phyloP scores from a whole-genome alignment of 2,329 filamentous ascomycete genomes.

The Alternaria triticimaculans region DNA sequence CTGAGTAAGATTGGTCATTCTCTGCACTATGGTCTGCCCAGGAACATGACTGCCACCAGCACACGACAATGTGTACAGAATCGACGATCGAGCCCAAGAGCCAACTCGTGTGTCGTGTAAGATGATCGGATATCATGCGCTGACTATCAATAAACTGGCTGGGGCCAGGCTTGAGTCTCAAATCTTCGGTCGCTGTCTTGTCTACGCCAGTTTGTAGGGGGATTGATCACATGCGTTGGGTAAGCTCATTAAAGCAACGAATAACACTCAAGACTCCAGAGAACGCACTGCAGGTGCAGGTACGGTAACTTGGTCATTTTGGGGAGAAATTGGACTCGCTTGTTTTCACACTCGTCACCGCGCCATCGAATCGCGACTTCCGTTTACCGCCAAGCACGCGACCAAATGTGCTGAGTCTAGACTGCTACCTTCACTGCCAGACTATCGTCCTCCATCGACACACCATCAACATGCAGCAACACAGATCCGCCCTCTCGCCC shows the following conservation, averaged over 20 bases:
- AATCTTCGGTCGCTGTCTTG: background rate
- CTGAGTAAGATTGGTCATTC: background rate
- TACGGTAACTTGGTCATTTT: background rate
- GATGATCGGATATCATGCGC: background rate
- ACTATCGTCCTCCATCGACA: background rate
- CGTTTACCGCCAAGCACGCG: background rate
- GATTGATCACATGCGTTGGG: background rate
- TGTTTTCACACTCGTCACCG: background rate
- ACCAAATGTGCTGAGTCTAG: background rate
- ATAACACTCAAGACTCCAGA: background rate
- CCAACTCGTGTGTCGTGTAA: background rate
- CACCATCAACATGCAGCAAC: conserved; percentile 1
- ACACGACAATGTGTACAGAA: background rate
- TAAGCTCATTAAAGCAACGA: background rate
- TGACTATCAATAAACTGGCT: background rate
- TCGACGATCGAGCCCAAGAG: background rate
- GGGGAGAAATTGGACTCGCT: too few species aligned
- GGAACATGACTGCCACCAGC: background rate
- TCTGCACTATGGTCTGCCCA: background rate
- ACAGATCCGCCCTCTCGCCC: background rate
- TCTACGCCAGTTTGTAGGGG: background rate
- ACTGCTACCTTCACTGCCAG: background rate
- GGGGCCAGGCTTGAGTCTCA: background rate
- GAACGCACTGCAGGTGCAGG: background rate
- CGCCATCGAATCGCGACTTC: background rate